phyloP scores from a whole-genome alignment of 2,329 filamentous ascomycete genomes.

The Phaeosphaeria sp. region DNA sequence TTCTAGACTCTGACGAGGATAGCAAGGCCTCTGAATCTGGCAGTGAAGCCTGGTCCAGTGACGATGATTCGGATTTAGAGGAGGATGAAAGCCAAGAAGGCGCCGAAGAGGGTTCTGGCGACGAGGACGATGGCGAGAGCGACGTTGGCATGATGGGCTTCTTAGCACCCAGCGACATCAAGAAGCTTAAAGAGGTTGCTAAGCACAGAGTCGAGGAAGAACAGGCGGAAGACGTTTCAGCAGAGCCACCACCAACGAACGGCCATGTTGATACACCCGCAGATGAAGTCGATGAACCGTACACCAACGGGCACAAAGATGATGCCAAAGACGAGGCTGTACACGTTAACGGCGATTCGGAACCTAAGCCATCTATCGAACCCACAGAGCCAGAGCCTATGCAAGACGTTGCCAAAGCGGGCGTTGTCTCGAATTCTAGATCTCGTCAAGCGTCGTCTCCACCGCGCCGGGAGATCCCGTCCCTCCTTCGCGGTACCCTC shows the following conservation, averaged over 20 bases:
- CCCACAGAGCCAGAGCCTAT: conserved; percentile 14
- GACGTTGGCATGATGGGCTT: conserved; percentile 45
- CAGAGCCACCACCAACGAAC: conserved; percentile 21
- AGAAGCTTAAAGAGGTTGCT: conserved; percentile 43
- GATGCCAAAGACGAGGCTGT: conserved; percentile 8
- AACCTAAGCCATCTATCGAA: conserved; percentile 19
- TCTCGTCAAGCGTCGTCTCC: conserved; percentile 41
- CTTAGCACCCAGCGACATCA: conserved; percentile 40
- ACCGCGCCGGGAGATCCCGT: conserved; percentile 51
- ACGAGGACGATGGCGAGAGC: conserved; percentile 43
- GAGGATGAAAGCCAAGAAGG: conserved; percentile 21
- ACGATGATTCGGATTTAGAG: conserved; percentile 39
- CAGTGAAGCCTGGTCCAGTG: conserved; percentile 48
- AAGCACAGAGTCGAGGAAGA: conserved; percentile 32
- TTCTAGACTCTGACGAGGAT: conserved; percentile 47
- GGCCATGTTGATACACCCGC: conserved; percentile 50
- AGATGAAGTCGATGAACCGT: conserved; percentile 51
- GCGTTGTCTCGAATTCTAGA: conserved; percentile 17
- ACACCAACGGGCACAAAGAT: conserved; percentile 18
- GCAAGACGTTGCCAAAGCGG: conserved; percentile 23
- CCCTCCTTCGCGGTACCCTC: conserved; percentile 81
- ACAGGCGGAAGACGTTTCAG: conserved; percentile 48
- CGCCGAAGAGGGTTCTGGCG: conserved; percentile 26
- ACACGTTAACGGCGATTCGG: conserved; percentile 20
- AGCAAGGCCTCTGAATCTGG: conserved; percentile 38